These are phyloP conservation scores for Phtheirospermum japonicum DNA, from an alignment of 257 asterid genomes.

Conservation along the genomic window DNA sequence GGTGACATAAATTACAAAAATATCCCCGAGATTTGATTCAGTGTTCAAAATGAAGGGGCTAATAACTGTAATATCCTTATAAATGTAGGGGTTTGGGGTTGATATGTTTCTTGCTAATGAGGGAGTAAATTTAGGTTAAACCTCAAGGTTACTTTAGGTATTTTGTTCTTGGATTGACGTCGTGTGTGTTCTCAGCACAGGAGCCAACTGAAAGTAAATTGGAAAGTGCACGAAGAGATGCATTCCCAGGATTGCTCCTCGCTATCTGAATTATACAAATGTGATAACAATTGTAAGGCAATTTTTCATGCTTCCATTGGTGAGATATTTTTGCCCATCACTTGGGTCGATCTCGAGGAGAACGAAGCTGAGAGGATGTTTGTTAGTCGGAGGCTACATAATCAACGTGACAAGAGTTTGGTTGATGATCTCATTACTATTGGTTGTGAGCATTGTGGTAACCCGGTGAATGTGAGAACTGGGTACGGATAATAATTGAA, in stretches of 20 bases:
- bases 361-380: slow-evolving; percentile 61
- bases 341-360: slow-evolving; percentile 52
- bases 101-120: too few species aligned
- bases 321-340: slow-evolving; percentile 64
- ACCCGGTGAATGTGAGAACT: slow-evolving; percentile 36
- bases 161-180: slow-evolving; percentile 16
- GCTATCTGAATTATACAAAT: slow-evolving; percentile 41
- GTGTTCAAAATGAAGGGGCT: too few species aligned
- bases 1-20: too few species aligned
- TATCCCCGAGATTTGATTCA: too few species aligned
- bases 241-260: slow-evolving; percentile 46
- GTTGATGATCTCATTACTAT: slow-evolving; percentile 55
- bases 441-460: slow-evolving; percentile 67
- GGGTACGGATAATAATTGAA: slow-evolving; percentile 36
- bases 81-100: too few species aligned
- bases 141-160: too few species aligned
- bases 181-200: slow-evolving; percentile 34
- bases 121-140: too few species aligned
- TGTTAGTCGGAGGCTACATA: slow-evolving; percentile 52
- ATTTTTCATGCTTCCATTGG: slow-evolving; percentile 61
- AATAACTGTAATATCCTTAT: too few species aligned
- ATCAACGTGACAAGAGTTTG: slow-evolving; percentile 36
- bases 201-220: slow-evolving; percentile 48
- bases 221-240: slow-evolving; percentile 60
- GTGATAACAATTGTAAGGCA: slow-evolving; percentile 41